Evolutionary conservation across 352 stramenopile species (phyloP).

Genomic region (Globisporangium canariense): DNA sequence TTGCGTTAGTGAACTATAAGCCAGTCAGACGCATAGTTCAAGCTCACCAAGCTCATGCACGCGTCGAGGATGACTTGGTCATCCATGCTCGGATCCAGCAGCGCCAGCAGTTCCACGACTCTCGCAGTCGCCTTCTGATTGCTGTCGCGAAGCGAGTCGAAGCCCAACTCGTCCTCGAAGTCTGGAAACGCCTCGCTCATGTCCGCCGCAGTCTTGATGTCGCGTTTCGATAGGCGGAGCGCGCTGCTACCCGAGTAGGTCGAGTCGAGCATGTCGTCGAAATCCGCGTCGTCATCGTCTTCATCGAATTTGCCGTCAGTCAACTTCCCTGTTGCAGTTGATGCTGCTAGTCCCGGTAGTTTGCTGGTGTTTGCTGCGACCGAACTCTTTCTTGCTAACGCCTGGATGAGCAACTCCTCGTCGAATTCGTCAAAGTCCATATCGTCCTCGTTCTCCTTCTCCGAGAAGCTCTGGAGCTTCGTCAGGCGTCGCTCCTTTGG

Average conservation of each 20-base stretch:
- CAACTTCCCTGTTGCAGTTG: not conserved
- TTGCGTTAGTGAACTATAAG: too few species aligned
- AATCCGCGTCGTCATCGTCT: constrained; percentile 17
- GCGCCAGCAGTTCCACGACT: constrained; percentile 69
- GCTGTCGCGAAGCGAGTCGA: constrained; percentile 67
- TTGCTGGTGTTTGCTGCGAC: constrained; percentile 12
- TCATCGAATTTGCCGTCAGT: constrained; percentile 14
- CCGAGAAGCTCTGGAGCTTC: constrained; percentile 73
- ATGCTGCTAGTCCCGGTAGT: not conserved
- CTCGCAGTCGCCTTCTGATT: constrained; percentile 75
- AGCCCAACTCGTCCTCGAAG: constrained; percentile 83
- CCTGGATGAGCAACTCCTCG: constrained; percentile 53
- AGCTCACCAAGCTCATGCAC: constrained; percentile 58
- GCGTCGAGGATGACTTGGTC: constrained; percentile 83
- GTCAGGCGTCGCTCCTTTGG: constrained; percentile 56
- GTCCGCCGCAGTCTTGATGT: constrained; percentile 13
- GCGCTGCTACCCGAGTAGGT: not conserved
- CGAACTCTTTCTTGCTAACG: constrained; percentile 32
- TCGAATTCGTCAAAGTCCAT: constrained; percentile 72
- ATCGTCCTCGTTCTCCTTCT: constrained; percentile 55
- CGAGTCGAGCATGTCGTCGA: constrained; percentile 17
- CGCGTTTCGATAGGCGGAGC: constrained; percentile 11
- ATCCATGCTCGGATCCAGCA: constrained; percentile 84
- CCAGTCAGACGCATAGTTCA: not conserved
- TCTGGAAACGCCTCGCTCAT: constrained; percentile 41